Percentiles rank a stretch among this genome's conserved stretches.
Evolutionary conservation across 2,329 filamentous ascomycete species (phyloP).

Genomic region (Huntiella bhutanensis): DNA sequence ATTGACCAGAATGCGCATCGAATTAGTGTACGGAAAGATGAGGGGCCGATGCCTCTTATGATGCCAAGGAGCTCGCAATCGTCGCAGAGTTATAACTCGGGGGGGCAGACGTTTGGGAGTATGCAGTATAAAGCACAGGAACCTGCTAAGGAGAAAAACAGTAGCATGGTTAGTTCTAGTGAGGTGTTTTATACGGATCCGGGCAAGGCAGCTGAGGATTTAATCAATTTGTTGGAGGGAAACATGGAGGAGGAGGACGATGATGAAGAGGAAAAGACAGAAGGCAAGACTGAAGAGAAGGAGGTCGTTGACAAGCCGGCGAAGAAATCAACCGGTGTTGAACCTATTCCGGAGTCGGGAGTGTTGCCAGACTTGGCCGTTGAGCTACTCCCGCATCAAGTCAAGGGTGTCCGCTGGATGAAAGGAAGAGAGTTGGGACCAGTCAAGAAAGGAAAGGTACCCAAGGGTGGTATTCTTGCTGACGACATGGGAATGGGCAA

Average conservation of each 20-base stretch:
- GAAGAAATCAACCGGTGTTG: neutral
- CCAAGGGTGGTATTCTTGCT: conserved; percentile 84
- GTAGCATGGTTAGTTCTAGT: conserved; percentile 11
- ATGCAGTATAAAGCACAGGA: conserved; percentile 4
- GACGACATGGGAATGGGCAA: conserved; percentile 97
- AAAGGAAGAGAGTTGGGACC: conserved; percentile 73
- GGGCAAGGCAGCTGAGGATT: conserved; percentile 51
- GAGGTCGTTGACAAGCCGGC: neutral
- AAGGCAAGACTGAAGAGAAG: neutral
- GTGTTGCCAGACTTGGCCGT: conserved; percentile 64
- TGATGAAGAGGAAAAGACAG: conserved; percentile 13
- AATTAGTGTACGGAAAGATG: conserved; percentile 21
- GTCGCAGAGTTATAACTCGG: neutral
- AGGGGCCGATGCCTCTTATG: conserved; percentile 14
- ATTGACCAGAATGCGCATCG: conserved; percentile 28
- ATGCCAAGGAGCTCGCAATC: conserved; percentile 11
- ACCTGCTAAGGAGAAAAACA: conserved; percentile 7
- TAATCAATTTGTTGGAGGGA: conserved; percentile 67
- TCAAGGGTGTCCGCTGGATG: conserved; percentile 93
- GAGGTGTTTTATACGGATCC: conserved; percentile 48
- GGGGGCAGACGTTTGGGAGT: conserved; percentile 8
- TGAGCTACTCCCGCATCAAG: conserved; percentile 78
- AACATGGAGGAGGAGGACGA: conserved; percentile 55
- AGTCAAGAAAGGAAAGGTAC: conserved; percentile 61
- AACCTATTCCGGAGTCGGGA: conserved; percentile 16